A percentile compares a stretch with the other conserved stretches of the same genome.
phyloP scores from a whole-genome alignment of 202 grass and related monocot species.

The Carex arenaria region DNA sequence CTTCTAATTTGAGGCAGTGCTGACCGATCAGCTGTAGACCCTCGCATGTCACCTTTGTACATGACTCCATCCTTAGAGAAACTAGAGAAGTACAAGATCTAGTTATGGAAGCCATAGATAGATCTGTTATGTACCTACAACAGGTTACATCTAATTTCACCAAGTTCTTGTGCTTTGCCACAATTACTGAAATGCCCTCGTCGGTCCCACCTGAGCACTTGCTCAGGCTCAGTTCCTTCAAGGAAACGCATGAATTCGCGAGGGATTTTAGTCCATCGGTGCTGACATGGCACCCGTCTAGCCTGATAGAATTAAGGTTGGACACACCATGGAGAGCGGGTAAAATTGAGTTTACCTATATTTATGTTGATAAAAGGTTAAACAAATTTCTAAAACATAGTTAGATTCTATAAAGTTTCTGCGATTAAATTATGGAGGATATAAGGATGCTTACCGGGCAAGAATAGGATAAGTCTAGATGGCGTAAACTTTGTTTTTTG shows the following conservation, averaged over 20 bases:
- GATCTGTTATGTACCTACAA: slow-evolving; percentile 66
- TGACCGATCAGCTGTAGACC: slow-evolving; percentile 64
- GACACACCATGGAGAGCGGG: slow-evolving; percentile 34
- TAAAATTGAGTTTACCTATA: slow-evolving; percentile 48
- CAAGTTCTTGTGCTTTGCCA: slow-evolving; percentile 57
- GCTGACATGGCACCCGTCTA: slow-evolving; percentile 65
- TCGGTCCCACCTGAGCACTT: slow-evolving; percentile 80
- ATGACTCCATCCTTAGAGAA: slow-evolving; percentile 91
- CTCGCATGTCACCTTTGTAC: slow-evolving; percentile 43
- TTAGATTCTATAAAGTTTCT: neutral
- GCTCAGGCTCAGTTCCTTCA: slow-evolving; percentile 69
- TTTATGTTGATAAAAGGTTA: slow-evolving; percentile 1
- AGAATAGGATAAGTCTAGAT: slow-evolving; percentile 60
- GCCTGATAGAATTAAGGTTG: slow-evolving; percentile 50
- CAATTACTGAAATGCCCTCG: slow-evolving; percentile 45
- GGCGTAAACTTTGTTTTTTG: slow-evolving; percentile 38
- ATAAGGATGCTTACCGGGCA: slow-evolving; percentile 45
- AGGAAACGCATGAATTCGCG: slow-evolving; percentile 44
- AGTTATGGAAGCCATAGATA: slow-evolving; percentile 56
- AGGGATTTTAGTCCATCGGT: slow-evolving; percentile 48
- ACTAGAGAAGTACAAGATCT: slow-evolving; percentile 59
- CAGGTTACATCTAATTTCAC: slow-evolving; percentile 78
- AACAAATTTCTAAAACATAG: slow-evolving; percentile 6
- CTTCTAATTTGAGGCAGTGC: slow-evolving; percentile 48
- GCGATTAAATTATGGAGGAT: slow-evolving; percentile 9